Evolutionary conservation across 805 yeast species (phyloP).

Genomic region (Candida tammaniensis): DNA sequence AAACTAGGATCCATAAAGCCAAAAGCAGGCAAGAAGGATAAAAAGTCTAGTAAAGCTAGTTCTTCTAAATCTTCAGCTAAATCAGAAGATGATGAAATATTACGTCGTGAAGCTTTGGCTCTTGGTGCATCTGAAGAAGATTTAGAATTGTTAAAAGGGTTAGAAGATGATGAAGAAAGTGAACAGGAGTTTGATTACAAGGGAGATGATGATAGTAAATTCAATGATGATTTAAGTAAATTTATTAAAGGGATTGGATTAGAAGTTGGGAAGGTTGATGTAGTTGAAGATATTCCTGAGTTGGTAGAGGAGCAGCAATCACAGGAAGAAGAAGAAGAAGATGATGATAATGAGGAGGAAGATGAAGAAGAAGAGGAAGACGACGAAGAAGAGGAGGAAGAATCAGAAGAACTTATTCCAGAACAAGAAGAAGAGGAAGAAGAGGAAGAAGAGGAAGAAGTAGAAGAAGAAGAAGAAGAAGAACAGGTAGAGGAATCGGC

Average conservation of each 20-base stretch:
- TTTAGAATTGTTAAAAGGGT: slow-evolving; percentile 55
- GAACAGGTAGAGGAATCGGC: slow-evolving; percentile 14
- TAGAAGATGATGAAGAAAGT: slow-evolving; percentile 51
- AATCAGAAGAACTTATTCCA: slow-evolving; percentile 18
- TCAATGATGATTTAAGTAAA: slow-evolving; percentile 53
- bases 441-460: slow-evolving; percentile 11
- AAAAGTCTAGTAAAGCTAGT: slow-evolving; percentile 1
- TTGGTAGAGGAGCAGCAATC: slow-evolving; percentile 33
- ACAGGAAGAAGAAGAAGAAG: slow-evolving; percentile 33
- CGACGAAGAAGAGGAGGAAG: slow-evolving; percentile 27
- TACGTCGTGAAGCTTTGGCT: slow-evolving; percentile 72
- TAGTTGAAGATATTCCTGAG: slow-evolving; percentile 29
- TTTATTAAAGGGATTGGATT: slow-evolving; percentile 72
- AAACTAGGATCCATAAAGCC: slow-evolving; percentile 34
- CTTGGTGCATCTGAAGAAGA: slow-evolving; percentile 89
- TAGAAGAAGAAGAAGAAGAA: slow-evolving; percentile 6
- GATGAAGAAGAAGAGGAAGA: slow-evolving; percentile 22
- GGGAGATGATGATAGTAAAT: slow-evolving; percentile 35
- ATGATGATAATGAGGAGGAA: slow-evolving; percentile 32
- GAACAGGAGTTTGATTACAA: slow-evolving; percentile 51
- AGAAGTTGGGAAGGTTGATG: slow-evolving; percentile 34
- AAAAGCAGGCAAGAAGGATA: slow-evolving; percentile 4
- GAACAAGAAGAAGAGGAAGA: slow-evolving; percentile 14
- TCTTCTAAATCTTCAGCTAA: not conserved
- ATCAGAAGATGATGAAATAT: slow-evolving; percentile 27